Evolutionary conservation across 2,329 filamentous ascomycete genomes (phyloP), one percentile per base, ranked within the genome.

Genomic region (Sporothrix humicola): DNA sequence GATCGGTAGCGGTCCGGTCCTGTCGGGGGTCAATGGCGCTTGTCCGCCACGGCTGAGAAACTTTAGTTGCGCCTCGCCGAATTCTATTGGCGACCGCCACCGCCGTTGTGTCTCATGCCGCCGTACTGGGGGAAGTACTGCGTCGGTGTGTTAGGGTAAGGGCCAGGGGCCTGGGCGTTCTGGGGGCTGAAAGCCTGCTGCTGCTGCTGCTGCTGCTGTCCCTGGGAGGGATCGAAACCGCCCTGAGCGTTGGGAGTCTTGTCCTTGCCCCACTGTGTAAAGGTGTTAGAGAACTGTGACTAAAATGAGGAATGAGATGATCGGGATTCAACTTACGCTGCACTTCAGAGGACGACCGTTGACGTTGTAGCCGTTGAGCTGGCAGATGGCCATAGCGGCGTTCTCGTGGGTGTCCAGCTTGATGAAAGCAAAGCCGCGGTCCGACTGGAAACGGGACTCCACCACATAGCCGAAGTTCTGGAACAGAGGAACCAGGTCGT

Each of bases 331-430:
- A 92, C 95, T 85, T 92, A 98, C 95, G 83, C 95, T 98, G 88
- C 96, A 99, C 88, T 99, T 99, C 78, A 99, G 84, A 71, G 96
- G 96, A 77, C 96, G 91, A 71, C 96, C 96, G 79, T 99, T 98
- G 79, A 99, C 95, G 78, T 98, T 97, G 85, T 98, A 99, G 46
- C 95, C 95, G 79, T 95, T 98, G 80, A 99, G 88, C 81, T 98
- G 95, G 84, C 96, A 99, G 80, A 99, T 99, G 48, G 95, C 94
- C 92, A 97, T 97, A 72, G 96, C 95, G 2, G 96, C 96, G 80
- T 98, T 98, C 85, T 99, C 96, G 80, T 99, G 96, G 7, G 91
- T 92, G 82, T 99, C 96, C 95, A 99, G 97, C 87, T 99, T 99
- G 83, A 99, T 94, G 82, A 99, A 99, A 8, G 96, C 94, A 81